Conservation (phyloP, 495 filamentous ascomycete genomes). For the Clohesyomyces aquaticus region DNA sequence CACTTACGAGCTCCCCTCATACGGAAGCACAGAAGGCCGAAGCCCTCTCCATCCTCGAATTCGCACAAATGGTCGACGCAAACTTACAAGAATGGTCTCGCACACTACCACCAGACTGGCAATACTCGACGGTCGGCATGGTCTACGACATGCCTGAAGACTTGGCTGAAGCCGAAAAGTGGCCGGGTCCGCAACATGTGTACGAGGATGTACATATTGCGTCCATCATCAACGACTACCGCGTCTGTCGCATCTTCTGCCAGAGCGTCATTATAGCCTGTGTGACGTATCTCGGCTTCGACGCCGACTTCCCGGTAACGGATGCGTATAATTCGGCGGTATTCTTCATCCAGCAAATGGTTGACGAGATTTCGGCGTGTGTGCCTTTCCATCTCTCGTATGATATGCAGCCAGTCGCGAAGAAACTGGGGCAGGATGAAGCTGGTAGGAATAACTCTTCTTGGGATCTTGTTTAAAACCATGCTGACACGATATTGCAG, state of each 20-base stretch:
- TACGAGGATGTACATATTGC: constrained; percentile 43
- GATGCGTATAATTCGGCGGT: constrained; percentile 17
- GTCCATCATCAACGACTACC: constrained; percentile 43
- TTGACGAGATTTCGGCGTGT: constrained; percentile 42
- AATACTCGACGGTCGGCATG: constrained; percentile 30
- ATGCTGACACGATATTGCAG: constrained; percentile 11
- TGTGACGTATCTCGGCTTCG: constrained; percentile 22
- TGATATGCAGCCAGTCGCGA: constrained; percentile 34
- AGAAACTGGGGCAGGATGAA: constrained; percentile 36
- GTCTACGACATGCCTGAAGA: constrained; percentile 35
- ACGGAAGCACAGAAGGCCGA: constrained; percentile 3
- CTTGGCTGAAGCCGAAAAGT: constrained; percentile 26
- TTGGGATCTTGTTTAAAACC: background rate
- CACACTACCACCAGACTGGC: constrained; percentile 39
- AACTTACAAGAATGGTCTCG: constrained; percentile 40
- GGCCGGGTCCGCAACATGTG: constrained; percentile 42
- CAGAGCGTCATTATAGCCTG: constrained; percentile 41
- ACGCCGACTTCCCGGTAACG: background rate
- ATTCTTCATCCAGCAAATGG: constrained; percentile 39
- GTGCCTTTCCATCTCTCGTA: constrained; percentile 44
- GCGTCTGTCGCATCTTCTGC: constrained; percentile 45
- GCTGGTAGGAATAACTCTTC: constrained; percentile 25
- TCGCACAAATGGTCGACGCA: constrained; percentile 39
- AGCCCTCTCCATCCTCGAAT: constrained; percentile 31
- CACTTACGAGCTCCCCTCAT: constrained; percentile 22